A percentile compares a stretch with the other conserved stretches of the same genome.
phyloP scores from a whole-genome alignment of 176 grass and related monocot genomes.

The Lolium rigidum region DNA sequence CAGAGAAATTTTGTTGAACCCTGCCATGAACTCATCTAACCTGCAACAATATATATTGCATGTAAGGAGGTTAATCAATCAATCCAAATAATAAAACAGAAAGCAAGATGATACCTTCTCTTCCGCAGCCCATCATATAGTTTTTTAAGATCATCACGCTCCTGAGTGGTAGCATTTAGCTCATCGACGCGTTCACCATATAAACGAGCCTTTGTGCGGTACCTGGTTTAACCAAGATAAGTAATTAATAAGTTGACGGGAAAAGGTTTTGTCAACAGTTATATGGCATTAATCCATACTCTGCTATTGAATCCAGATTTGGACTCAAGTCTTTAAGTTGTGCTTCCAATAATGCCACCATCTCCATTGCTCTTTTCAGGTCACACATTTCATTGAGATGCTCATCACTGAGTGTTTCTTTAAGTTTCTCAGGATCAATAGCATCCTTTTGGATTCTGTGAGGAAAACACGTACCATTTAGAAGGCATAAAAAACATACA shows the following conservation, averaged over 20 bases:
- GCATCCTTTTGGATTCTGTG: constrained; percentile 92
- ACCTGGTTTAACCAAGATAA: constrained; percentile 61
- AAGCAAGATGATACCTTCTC: constrained; percentile 53
- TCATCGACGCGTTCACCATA: constrained; percentile 83
- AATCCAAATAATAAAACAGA: constrained; percentile 11
- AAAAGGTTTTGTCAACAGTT: constrained; percentile 16
- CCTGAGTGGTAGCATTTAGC: constrained; percentile 80
- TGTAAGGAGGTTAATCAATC: constrained; percentile 14
- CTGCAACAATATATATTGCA: constrained; percentile 55
- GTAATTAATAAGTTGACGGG: constrained; percentile 22
- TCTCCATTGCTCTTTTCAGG: constrained; percentile 88
- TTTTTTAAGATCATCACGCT: constrained; percentile 92
- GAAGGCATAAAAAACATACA: constrained; percentile 22
- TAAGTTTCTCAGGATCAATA: constrained; percentile 87
- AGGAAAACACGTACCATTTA: not conserved
- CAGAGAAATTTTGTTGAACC: constrained; percentile 94
- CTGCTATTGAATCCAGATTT: constrained; percentile 97
- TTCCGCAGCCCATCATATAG: constrained; percentile 85
- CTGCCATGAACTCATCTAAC: constrained; percentile 98
- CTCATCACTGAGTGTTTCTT: constrained; percentile 67
- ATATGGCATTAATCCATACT: constrained; percentile 57
- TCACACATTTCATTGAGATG: constrained; percentile 63
- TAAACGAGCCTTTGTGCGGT: constrained; percentile 67
- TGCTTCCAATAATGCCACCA: constrained; percentile 81
- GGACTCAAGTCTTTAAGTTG: constrained; percentile 95